Base-by-base conservation (phyloP, 2,329 filamentous ascomycete species). In the Fusarium paranaense region DNA sequence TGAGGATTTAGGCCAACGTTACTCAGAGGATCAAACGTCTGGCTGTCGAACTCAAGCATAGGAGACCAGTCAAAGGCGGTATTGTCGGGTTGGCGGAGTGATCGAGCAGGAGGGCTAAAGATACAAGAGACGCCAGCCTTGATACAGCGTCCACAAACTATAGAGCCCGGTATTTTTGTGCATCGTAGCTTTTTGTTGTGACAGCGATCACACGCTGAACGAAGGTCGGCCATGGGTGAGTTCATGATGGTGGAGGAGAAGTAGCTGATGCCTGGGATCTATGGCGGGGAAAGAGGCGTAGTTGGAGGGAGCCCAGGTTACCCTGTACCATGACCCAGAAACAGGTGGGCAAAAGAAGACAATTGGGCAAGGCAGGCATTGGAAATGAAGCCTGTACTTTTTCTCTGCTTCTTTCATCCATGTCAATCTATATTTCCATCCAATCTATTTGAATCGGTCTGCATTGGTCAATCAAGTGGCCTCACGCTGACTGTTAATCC, bases 171-270 rank as follows among this genome's bases (percentile, higher is more conserved):
- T 32, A 81, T 79, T 62, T 85, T 86, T 6, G 83, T 83, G 60
- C 86, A 88, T 76, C 82, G 81, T 14, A 87, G 79, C 75, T 87
- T 87, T 42, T 88, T 86, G 20, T 81, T 80, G 68, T 87, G 86
- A 45, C 86, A 87, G 45, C 86, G 79, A 75, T 86, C 84, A 68
- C 84, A 86, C 16, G 83, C 82, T 33, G 80, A 77, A 18, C 83
- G 78, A 20, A 79, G 78, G 16, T 79, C 75, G 54, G 75, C 38
- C 70, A 78, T 80, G 37, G 14, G 30, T 18, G 5, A 30, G 9
- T n/a, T n/a, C n/a, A n/a, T n/a, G n/a, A n/a, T n/a, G n/a, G n/a
- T n/a, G n/a, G n/a, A n/a, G n/a, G n/a, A n/a, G n/a, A n/a, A n/a
- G n/a, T n/a, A n/a, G n/a, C n/a, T n/a, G n/a, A n/a, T 22, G 54